These are phyloP conservation scores for Globisporangium nunn DNA, from an alignment of 352 stramenopile species.

Conservation along the genomic window DNA sequence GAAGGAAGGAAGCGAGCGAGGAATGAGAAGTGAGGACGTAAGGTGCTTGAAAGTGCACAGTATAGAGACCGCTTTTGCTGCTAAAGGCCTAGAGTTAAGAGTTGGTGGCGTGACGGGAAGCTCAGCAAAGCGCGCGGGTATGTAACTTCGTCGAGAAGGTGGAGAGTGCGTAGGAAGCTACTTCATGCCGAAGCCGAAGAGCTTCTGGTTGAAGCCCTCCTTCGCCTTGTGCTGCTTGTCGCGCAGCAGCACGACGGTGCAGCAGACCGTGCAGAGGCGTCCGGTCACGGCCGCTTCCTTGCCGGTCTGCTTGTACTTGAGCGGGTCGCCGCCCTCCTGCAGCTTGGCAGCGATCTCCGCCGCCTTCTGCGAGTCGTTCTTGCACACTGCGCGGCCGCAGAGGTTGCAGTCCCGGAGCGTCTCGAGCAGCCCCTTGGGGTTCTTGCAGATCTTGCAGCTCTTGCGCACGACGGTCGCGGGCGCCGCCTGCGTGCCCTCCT, in stretches of 20 bases:
- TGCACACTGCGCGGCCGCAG: slow-evolving; percentile 71
- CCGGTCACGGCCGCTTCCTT: slow-evolving; percentile 63
- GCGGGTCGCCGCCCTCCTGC: slow-evolving; percentile 22
- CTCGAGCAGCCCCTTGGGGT: slow-evolving; percentile 67
- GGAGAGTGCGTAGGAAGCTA: slow-evolving; percentile 5
- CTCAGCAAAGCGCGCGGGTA: not conserved
- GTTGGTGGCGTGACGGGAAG: not conserved
- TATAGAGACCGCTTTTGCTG: not conserved
- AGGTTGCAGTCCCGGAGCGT: slow-evolving; percentile 67
- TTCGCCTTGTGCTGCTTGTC: slow-evolving; percentile 70
- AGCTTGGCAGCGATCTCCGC: slow-evolving; percentile 54
- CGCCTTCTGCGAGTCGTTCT: slow-evolving; percentile 77
- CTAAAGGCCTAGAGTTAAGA: no score
- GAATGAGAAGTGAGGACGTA: not conserved
- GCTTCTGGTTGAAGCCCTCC: slow-evolving; percentile 71
- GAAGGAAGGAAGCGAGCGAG: not conserved
- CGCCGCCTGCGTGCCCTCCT: slow-evolving; percentile 60
- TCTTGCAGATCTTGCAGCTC: slow-evolving; percentile 81
- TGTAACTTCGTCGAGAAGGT: not conserved
- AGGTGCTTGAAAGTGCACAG: not conserved
- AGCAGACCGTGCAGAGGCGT: slow-evolving; percentile 68
- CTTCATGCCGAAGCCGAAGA: slow-evolving; percentile 67
- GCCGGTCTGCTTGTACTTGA: slow-evolving; percentile 12
- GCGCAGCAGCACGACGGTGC: slow-evolving; percentile 66
- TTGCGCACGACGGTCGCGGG: slow-evolving; percentile 46